Conservation (phyloP, 306 rosid species). For the Quercus suber region DNA sequence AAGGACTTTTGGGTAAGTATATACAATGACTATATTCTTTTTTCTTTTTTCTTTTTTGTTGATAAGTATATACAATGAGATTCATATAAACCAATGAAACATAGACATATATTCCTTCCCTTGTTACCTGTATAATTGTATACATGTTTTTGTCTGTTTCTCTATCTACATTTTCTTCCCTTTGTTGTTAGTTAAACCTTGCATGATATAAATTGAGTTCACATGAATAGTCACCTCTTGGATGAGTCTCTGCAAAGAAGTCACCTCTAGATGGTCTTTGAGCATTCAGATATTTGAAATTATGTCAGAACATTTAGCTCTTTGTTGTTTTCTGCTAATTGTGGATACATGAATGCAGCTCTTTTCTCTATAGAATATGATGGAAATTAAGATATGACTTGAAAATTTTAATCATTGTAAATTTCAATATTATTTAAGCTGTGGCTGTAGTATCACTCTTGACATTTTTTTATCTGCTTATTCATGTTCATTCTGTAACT, state of each 20-base stretch:
- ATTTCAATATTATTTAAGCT: neutral
- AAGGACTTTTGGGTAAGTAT: neutral
- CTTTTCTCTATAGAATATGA: neutral
- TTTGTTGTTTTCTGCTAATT: neutral
- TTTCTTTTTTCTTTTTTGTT: too few species aligned
- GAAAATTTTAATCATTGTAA: neutral
- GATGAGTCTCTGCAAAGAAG: neutral
- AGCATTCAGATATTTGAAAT: neutral
- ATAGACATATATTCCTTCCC: neutral
- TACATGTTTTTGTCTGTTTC: neutral
- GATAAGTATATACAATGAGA: too few species aligned
- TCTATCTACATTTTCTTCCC: neutral
- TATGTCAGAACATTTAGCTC: neutral
- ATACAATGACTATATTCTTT: neutral
- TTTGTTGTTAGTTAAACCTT: neutral
- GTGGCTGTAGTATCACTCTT: neutral
- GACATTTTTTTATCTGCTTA: neutral
- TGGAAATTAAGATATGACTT: neutral
- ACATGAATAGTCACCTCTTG: neutral
- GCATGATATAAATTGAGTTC: neutral
- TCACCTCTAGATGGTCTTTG: neutral
- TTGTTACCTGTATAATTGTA: neutral
- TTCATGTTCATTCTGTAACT: neutral
- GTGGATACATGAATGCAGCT: neutral
- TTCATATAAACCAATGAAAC: neutral